phyloP scores from a whole-genome alignment of 768 basidiomycete genomes.

The Boletus rubescentipes region DNA sequence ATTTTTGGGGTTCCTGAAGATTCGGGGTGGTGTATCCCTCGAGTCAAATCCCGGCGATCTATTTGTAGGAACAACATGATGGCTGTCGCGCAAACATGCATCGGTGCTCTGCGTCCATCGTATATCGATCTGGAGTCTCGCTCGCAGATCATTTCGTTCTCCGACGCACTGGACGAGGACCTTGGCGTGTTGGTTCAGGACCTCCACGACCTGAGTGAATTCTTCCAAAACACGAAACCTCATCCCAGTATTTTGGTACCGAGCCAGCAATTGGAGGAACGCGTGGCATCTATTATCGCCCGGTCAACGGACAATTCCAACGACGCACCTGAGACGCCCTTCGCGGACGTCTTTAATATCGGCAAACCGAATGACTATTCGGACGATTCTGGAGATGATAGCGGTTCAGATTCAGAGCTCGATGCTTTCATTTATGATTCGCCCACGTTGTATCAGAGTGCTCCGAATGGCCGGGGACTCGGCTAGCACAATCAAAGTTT shows the following conservation, averaged over 20 bases:
- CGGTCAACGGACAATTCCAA: slow-evolving; percentile 59
- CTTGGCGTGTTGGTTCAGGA: slow-evolving; percentile 78
- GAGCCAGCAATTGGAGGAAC: slow-evolving; percentile 66
- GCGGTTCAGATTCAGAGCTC: slow-evolving; percentile 34
- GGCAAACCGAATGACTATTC: slow-evolving; percentile 35
- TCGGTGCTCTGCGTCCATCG: slow-evolving; percentile 65
- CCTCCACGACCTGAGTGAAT: slow-evolving; percentile 71
- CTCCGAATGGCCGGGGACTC: slow-evolving; percentile 42
- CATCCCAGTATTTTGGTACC: slow-evolving; percentile 42
- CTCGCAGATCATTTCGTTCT: slow-evolving; percentile 33
- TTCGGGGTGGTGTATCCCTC: slow-evolving; percentile 86
- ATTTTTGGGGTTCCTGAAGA: slow-evolving; percentile 81
- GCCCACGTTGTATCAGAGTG: slow-evolving; percentile 42
- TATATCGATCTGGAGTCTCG: slow-evolving; percentile 72
- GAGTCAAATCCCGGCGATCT: slow-evolving; percentile 56
- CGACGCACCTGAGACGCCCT: slow-evolving; percentile 76
- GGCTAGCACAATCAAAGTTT: slow-evolving; percentile 8
- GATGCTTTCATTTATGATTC: slow-evolving; percentile 69
- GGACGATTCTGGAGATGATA: slow-evolving; percentile 50
- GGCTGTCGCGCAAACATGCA: slow-evolving; percentile 85
- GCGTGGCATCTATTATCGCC: slow-evolving; percentile 79
- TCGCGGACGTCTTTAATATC: slow-evolving; percentile 72
- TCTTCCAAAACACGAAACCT: slow-evolving; percentile 55
- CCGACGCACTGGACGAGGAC: slow-evolving; percentile 52
- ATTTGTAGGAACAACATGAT: slow-evolving; percentile 75